Evolutionary conservation across 495 filamentous ascomycete genomes (phyloP).

Genomic region (Xylaria cubensis): DNA sequence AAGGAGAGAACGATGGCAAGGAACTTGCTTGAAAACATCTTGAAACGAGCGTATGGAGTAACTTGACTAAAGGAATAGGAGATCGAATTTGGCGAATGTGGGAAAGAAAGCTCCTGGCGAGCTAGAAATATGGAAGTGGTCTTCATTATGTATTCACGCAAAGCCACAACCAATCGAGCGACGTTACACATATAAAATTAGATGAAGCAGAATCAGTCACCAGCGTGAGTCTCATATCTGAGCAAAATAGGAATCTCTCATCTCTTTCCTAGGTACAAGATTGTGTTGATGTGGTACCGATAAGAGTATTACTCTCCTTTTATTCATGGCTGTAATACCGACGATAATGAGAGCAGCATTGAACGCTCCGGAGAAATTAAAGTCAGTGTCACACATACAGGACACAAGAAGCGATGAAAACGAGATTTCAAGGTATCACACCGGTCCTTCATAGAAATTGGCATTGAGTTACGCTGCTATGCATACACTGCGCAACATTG

Average conservation of each 20-base stretch:
- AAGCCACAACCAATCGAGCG: not conserved
- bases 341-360: not conserved
- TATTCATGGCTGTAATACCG: not conserved
- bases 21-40: not conserved
- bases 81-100: not conserved
- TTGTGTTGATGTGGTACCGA: not conserved
- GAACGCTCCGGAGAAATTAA: slow-evolving; percentile 10
- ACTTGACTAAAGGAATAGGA: not conserved
- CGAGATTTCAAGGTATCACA: slow-evolving; percentile 19
- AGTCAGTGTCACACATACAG: slow-evolving; percentile 9
- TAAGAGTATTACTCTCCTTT: not conserved
- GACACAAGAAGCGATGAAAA: not conserved
- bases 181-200: slow-evolving; percentile 6
- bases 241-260: not conserved
- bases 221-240: not conserved
- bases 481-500: not conserved
- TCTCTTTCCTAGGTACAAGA: not conserved
- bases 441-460: slow-evolving; percentile 14
- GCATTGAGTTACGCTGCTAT: not conserved
- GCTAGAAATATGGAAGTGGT: not conserved
- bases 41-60: slow-evolving; percentile 18
- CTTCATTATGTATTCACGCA: slow-evolving; percentile 11
- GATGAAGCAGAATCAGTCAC: not conserved
- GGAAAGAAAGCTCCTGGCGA: not conserved
- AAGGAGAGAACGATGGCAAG: not conserved